Evolutionary conservation across 202 grass and related monocot species (phyloP).

Genomic region (Brachypodium distachyon): DNA sequence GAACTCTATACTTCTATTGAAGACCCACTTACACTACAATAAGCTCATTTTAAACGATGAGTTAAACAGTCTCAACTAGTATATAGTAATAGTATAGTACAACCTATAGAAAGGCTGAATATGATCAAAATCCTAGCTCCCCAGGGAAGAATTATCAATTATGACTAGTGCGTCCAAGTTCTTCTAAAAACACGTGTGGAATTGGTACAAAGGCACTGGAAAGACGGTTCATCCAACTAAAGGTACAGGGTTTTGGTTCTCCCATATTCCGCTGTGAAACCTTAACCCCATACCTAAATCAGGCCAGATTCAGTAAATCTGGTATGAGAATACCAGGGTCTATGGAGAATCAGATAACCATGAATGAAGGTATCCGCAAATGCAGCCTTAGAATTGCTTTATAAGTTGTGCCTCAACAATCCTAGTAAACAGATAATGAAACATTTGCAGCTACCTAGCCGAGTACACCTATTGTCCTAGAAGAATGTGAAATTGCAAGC

Average conservation of each 20-base stretch:
- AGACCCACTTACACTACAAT: background rate
- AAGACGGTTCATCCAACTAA: background rate
- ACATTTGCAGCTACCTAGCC: background rate
- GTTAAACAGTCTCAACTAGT: background rate
- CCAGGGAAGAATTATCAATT: too few relatives aligned
- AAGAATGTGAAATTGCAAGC: background rate
- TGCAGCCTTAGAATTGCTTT: background rate
- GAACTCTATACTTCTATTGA: background rate
- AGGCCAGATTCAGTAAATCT: background rate
- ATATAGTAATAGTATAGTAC: background rate
- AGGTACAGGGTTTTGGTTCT: background rate
- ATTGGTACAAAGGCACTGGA: too few relatives aligned
- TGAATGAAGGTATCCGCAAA: too few relatives aligned
- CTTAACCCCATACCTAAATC: background rate
- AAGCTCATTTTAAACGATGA: background rate
- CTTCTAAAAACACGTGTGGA: too few relatives aligned
- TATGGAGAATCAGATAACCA: background rate
- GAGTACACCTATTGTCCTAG: background rate
- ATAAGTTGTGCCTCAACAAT: background rate
- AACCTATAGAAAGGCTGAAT: background rate
- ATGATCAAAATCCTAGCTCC: background rate
- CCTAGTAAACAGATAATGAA: background rate
- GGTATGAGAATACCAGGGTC: background rate
- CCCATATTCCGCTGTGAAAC: background rate
- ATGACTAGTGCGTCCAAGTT: too few relatives aligned